Base-by-base conservation (phyloP, 164 flowering plant species). In the Kingdonia uniflora region DNA sequence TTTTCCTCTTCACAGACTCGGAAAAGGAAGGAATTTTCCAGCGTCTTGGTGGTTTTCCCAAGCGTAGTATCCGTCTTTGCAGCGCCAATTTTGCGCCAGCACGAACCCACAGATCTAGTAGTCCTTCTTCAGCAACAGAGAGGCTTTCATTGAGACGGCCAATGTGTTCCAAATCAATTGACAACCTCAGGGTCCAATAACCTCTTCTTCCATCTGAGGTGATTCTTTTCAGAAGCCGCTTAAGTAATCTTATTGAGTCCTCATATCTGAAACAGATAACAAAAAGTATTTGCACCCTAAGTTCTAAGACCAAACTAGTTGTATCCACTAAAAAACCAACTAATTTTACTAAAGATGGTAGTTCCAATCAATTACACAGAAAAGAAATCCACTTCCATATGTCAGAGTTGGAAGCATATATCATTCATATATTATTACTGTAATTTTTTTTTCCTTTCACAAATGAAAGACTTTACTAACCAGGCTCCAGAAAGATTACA, bases 31-130 rank as follows among this genome's bases (percentile, higher is more conserved):
- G 96, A 49, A 48, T 63, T 74, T 84, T 91, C 98, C 96, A 91
- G 57, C 96, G 96, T 65, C 95, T 79, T 58, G 98, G 98, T 66
- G 98, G 98, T 66, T 80, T 91, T 39, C 84, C 95, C 66, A 91
- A 65, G 22, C 96, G 85, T 61, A 85, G 68, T 49, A 87, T 73
- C 43, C 96, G 74, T 70, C 87, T 84, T 71, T 91, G 96, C 57
- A 91, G 58, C 46, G 96, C 89, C 65, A 87, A 55, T 71, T 72
- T 83, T 50, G 90, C 80, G 66, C 96, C 98, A 71, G 96, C 86
- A 71, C 98, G 87, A 38, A 87, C 81, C 85, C 85, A 87, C 52
- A 86, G 75, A 81, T 91, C 98, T 50, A 67, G 62, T 41, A 87
- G 52, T 16, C 86, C 95, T 65, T 72, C 66, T 66, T 91, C 98